phyloP scores from a whole-genome alignment of 2,329 filamentous ascomycete species.

The Tolypocladium nubicola region DNA sequence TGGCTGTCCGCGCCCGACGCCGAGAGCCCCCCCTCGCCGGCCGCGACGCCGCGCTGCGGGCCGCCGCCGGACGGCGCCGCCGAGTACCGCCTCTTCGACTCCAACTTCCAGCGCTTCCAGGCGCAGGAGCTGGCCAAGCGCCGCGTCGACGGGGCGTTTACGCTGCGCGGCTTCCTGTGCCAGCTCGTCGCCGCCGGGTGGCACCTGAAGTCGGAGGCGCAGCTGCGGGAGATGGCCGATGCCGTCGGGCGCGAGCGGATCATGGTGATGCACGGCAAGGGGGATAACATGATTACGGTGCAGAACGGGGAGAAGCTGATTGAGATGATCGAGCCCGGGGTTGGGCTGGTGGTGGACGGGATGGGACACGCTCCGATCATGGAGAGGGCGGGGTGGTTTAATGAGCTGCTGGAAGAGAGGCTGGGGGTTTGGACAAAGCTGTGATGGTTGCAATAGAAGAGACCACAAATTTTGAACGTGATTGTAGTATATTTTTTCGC shows the following conservation, averaged over 20 bases:
- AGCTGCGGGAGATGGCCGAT: slow-evolving; percentile 56
- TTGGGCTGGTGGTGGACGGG: slow-evolving; percentile 53
- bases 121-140: slow-evolving; percentile 71
- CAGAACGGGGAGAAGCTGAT: slow-evolving; percentile 61
- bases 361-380: slow-evolving; percentile 67
- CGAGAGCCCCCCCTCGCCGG: slow-evolving; percentile 37
- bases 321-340: slow-evolving; percentile 50
- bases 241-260: slow-evolving; percentile 63
- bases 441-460: slow-evolving; percentile 8
- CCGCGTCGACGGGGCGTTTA: slow-evolving; percentile 48
- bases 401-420: slow-evolving; percentile 46
- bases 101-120: slow-evolving; percentile 72
- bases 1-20: slow-evolving; percentile 54
- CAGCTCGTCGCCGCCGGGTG: slow-evolving; percentile 72
- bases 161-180: slow-evolving; percentile 57
- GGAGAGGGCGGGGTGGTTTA: slow-evolving; percentile 62
- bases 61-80: slow-evolving; percentile 9
- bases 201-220: slow-evolving; percentile 61
- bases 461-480: background rate
- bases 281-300: slow-evolving; percentile 68
- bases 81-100: slow-evolving; percentile 49
- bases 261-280: slow-evolving; percentile 64
- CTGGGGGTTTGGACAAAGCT: slow-evolving; percentile 43
- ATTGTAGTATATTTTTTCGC: background rate
- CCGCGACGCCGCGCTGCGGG: slow-evolving; percentile 27